Conservation (phyloP, 371 early-diverging fungal genomes). For the Blyttiomyces sp. region DNA sequence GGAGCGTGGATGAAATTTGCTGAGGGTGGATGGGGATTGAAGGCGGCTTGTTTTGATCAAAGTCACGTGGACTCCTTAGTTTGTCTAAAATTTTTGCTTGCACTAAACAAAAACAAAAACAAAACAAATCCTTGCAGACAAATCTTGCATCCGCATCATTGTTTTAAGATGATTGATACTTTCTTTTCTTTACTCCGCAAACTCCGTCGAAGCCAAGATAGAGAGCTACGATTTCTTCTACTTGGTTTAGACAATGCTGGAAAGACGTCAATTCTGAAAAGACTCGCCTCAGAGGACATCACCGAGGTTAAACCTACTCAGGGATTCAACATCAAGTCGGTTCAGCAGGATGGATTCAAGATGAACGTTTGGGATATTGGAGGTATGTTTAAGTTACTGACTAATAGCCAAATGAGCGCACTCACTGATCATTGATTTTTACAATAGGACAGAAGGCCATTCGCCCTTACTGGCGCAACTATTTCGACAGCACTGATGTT, state of each 20-base stretch:
- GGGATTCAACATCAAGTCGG: slow-evolving; percentile 53
- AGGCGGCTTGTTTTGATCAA: too few relatives aligned
- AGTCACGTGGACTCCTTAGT: too few relatives aligned
- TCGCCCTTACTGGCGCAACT: slow-evolving; percentile 66
- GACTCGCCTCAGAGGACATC: slow-evolving; percentile 48
- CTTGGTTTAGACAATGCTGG: slow-evolving; percentile 72
- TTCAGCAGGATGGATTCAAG: slow-evolving; percentile 46
- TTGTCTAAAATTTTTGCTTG: too few relatives aligned
- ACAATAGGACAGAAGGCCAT: slow-evolving; percentile 53
- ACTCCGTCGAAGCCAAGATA: slow-evolving; percentile 24
- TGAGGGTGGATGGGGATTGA: too few relatives aligned
- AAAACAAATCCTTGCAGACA: too few relatives aligned
- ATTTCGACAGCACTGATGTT: slow-evolving; percentile 65
- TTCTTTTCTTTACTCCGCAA: slow-evolving; percentile 27
- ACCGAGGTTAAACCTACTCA: slow-evolving; percentile 54
- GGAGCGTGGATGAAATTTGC: too few relatives aligned
- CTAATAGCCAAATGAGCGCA: not conserved
- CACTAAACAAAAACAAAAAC: too few relatives aligned
- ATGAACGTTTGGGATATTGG: slow-evolving; percentile 70
- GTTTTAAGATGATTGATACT: slow-evolving; percentile 20
- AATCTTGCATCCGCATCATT: too few relatives aligned
- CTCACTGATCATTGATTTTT: slow-evolving; percentile 15
- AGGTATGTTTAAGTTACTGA: slow-evolving; percentile 34
- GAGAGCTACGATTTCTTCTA: slow-evolving; percentile 59
- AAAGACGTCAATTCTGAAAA: slow-evolving; percentile 61